These are phyloP conservation scores for Fusarium tupiense DNA, from an alignment of 2,329 filamentous ascomycete species.

Conservation along the genomic window DNA sequence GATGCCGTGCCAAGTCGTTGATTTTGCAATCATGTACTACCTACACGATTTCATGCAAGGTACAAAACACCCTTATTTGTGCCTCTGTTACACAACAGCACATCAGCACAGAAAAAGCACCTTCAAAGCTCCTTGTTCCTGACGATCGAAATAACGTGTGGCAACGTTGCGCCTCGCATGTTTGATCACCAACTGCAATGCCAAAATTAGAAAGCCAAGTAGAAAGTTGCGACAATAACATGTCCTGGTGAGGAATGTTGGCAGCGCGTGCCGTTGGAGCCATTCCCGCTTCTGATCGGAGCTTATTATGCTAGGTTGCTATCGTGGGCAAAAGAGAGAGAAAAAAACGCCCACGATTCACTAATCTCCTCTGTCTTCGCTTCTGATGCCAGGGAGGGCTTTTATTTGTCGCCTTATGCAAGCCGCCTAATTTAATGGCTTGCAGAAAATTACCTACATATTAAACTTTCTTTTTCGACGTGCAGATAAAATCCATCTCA, in stretches of 20 bases:
- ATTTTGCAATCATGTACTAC: neutral
- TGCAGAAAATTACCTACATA: slow-evolving; percentile 9
- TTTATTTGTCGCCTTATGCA: slow-evolving; percentile 20
- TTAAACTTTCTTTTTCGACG: neutral
- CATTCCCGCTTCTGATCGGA: slow-evolving; percentile 12
- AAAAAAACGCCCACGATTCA: slow-evolving; percentile 13
- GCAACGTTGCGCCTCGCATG: neutral
- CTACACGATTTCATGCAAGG: slow-evolving; percentile 9
- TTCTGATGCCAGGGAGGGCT: neutral
- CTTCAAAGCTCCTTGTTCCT: slow-evolving; percentile 6
- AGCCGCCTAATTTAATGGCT: slow-evolving; percentile 7
- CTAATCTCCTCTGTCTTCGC: slow-evolving; percentile 16
- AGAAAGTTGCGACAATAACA: neutral
- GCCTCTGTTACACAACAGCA: slow-evolving; percentile 8
- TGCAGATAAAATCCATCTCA: neutral
- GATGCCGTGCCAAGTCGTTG: slow-evolving; percentile 13
- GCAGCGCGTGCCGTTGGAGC: slow-evolving; percentile 5
- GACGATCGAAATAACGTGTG: slow-evolving; percentile 17
- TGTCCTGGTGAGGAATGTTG: slow-evolving; percentile 3
- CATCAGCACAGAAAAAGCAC: neutral
- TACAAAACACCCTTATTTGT: neutral
- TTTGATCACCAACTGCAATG: neutral
- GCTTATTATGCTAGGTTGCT: neutral
- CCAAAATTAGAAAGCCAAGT: neutral
- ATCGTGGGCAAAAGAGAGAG: neutral